Conservation (phyloP, 345 rosid genomes). For the Corchorus capsularis region DNA sequence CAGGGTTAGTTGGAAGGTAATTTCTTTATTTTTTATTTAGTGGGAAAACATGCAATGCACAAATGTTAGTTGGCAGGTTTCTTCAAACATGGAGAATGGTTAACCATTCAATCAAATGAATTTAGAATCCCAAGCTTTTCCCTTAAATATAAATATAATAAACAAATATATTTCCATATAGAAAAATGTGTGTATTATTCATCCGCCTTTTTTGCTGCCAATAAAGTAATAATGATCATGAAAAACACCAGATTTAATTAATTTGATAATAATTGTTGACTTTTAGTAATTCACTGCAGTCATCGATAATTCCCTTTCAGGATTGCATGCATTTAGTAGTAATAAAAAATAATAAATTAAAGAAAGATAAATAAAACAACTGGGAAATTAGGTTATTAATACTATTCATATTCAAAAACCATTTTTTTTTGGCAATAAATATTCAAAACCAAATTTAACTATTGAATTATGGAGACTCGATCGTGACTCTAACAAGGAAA, state of each 20-base stretch:
- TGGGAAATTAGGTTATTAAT: neutral
- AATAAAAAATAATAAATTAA: neutral
- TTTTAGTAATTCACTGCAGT: neutral
- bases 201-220: neutral
- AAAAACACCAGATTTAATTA: neutral
- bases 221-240: neutral
- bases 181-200: neutral
- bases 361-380: neutral
- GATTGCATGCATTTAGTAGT: no score
- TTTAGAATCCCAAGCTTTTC: neutral
- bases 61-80: slow-evolving; percentile 12
- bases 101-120: slow-evolving; percentile 17
- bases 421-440: no score
- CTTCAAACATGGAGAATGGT: slow-evolving; percentile 25
- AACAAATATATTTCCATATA: neutral
- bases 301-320: neutral
- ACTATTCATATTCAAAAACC: neutral
- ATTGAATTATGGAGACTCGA: neutral
- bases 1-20: slow-evolving; percentile 27
- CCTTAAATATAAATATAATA: neutral
- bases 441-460: neutral
- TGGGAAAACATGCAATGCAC: neutral
- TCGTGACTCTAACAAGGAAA: neutral
- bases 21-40: neutral
- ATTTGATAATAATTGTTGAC: neutral